Base-by-base conservation (phyloP, 1,139 yeast genomes). In the Martiniozyma asiatica region DNA sequence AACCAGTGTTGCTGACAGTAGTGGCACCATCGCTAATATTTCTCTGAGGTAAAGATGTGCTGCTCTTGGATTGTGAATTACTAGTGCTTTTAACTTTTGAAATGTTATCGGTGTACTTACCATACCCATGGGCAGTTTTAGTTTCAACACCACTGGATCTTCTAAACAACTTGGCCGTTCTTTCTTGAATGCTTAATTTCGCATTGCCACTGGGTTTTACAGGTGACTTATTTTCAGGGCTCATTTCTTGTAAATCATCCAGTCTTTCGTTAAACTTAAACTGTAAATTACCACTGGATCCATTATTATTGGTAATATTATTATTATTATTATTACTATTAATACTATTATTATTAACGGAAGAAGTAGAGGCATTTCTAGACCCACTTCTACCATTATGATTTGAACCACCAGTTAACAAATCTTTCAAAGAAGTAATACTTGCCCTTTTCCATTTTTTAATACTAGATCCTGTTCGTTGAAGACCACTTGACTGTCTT, bases 121-220 rank as follows among this genome's bases (percentile, higher is more conserved):
- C 93, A 47, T 81, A 81, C 0, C 93, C 93, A 11, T 58, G 55
- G 0, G 93, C 93, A 0, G 85, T 73, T 43, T 68, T 72, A 14
- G 60, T 14, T 10, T 12, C 23, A 14, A 13, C 16, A 17, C 14
- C 19, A 11, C 22, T 24, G 10, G 32, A 16, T 14, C 22, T 24
- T 5, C 32, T 24, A 12, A 29, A 29, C 14, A 29, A 14, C 17
- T 20, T 20, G 9, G 27, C 27, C 8, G 32, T 29, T 15, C 28
- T 20, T 18, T 29, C 32, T 22, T 29, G 32, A 25, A 29, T 29
- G 8, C 17, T 10, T 10, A 28, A 21, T 10, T 20, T 26, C 10
- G 20, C 11, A 26, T 13, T 11, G 14, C 13, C 15, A 20, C 15
- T 12, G 14, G 7, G 19, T 15, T 21, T 21, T 11, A 21, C 5